phyloP scores from a whole-genome alignment of 2,329 filamentous ascomycete genomes.

The Alternaria gansuensis region DNA sequence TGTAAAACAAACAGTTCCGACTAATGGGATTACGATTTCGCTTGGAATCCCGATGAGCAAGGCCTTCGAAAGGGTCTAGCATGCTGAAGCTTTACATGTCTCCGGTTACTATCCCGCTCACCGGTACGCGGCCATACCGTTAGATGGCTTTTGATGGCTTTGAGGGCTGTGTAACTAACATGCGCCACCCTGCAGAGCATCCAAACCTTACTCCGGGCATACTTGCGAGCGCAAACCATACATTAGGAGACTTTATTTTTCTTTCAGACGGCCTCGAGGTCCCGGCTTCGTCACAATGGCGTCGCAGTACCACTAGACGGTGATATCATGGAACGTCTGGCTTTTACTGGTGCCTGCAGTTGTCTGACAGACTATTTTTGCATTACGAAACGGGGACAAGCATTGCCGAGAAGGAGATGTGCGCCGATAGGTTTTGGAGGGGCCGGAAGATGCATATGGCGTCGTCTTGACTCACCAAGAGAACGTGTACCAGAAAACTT shows the following conservation, averaged over 20 bases:
- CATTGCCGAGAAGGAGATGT: constrained; percentile 36
- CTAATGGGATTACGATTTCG: constrained; percentile 32
- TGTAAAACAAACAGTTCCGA: constrained; percentile 26
- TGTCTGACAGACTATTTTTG: constrained; percentile 43
- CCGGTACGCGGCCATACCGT: constrained; percentile 40
- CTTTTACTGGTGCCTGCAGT: constrained; percentile 23
- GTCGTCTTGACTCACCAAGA: constrained; percentile 27
- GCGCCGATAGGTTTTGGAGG: constrained; percentile 29
- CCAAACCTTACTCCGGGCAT: constrained; percentile 36
- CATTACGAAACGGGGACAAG: constrained; percentile 35
- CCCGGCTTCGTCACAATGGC: constrained; percentile 7
- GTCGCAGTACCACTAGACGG: constrained; percentile 23
- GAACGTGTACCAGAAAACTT: constrained; percentile 5
- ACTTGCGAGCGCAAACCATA: constrained; percentile 28
- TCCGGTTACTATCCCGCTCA: constrained; percentile 31
- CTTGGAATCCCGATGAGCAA: constrained; percentile 18
- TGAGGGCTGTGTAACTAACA: constrained; percentile 34
- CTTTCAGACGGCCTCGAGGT: background rate
- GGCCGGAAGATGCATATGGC: constrained; percentile 21
- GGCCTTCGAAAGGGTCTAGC: constrained; percentile 23
- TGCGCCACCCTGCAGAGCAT: constrained; percentile 34
- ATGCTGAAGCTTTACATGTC: constrained; percentile 22
- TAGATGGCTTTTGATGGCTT: constrained; percentile 22
- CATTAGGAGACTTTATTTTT: background rate
- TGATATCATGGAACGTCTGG: constrained; percentile 32